Evolutionary conservation across 140 eudicot species (phyloP).

Genomic region (Cichorium intybus): DNA sequence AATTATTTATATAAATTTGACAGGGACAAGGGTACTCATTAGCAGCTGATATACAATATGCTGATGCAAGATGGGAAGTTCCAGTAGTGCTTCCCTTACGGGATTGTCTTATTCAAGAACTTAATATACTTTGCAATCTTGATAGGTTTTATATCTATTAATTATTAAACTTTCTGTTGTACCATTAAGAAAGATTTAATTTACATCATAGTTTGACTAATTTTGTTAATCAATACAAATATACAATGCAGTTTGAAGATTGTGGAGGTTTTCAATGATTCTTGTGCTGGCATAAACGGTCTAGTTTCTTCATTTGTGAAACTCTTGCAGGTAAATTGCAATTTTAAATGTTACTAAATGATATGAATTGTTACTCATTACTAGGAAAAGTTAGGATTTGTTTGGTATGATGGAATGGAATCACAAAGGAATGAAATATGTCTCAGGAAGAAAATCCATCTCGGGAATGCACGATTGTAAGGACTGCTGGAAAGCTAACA

Average conservation of each 20-base stretch:
- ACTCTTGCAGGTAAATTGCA: conserved; percentile 67
- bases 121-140: conserved; percentile 65
- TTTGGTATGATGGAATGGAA: background rate
- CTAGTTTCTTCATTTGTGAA: conserved; percentile 82
- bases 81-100: conserved; percentile 93
- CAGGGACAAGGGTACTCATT: conserved; percentile 98
- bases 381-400: background rate
- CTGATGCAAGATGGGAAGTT: conserved; percentile 90
- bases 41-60: conserved; percentile 98
- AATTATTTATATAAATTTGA: background rate
- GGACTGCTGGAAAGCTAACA: conserved; percentile 93
- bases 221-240: conserved; percentile 38
- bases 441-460: conserved; percentile 94
- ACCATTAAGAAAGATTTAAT: background rate
- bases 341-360: background rate
- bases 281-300: conserved; percentile 76
- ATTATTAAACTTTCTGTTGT: background rate
- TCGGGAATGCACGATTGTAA: conserved; percentile 88
- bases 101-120: conserved; percentile 85
- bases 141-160: conserved; percentile 53
- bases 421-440: background rate
- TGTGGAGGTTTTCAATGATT: conserved; percentile 38
- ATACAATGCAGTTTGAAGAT: conserved; percentile 89
- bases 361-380: background rate
- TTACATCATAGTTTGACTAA: conserved; percentile 24